phyloP scores from a whole-genome alignment of 2,329 filamentous ascomycete species.

The Alternaria burnsii region DNA sequence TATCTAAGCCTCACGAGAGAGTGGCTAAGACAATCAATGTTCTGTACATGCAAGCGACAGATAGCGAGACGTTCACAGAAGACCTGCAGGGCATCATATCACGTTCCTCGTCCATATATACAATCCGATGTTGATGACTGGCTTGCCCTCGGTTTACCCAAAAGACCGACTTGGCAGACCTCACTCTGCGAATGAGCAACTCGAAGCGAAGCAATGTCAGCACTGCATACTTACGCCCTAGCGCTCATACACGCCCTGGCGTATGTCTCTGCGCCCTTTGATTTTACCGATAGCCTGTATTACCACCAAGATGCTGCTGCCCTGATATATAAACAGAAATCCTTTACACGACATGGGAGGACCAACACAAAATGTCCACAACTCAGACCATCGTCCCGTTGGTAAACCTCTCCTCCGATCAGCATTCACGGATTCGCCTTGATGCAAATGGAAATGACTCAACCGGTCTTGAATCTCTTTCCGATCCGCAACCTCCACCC shows the following conservation, averaged over 20 bases:
- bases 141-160: neutral
- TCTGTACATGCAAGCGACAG: neutral
- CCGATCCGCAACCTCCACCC: neutral
- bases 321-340: neutral
- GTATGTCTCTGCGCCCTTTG: neutral
- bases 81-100: neutral
- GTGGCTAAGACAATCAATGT: too few species aligned
- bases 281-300: neutral
- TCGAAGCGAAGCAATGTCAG: neutral
- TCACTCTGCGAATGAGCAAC: neutral
- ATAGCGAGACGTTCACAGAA: neutral
- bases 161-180: neutral
- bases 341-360: too few species aligned
- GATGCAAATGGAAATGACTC: neutral
- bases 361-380: neutral
- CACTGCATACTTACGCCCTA: neutral
- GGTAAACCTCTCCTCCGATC: neutral
- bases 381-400: neutral
- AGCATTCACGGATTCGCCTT: neutral
- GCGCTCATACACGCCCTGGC: neutral
- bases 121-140: neutral
- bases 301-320: neutral
- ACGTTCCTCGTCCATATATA: neutral
- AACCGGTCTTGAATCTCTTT: neutral
- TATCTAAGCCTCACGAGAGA: too few species aligned